Base-by-base conservation (phyloP, 1,139 yeast genomes). In the Sugiyamaella xylanicola region DNA sequence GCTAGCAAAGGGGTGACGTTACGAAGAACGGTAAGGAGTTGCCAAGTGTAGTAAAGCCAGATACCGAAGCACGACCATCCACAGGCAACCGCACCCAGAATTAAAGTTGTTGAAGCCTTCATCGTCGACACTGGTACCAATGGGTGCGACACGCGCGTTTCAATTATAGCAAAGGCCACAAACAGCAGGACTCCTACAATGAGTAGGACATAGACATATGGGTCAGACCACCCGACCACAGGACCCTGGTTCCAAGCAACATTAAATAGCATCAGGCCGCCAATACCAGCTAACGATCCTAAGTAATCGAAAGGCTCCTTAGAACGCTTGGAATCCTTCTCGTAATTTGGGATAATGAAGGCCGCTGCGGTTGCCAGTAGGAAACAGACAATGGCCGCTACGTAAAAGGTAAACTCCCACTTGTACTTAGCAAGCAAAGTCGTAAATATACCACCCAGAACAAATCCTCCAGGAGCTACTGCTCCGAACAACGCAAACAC, bases 231-330 rank as follows among this genome's bases (percentile, higher is more conserved):
- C 4, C 85, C 86, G 2, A 78, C 80, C 27, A 75, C 77, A 0
- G 88, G 86, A 7, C 84, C 87, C 62, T 84, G 85, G 61, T 83
- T 83, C 77, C 84, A 81, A 0, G 85, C 79, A 59, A 82, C 77
- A 62, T 81, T 80, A 59, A 82, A 73, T 43, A 82, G 68, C 1
- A 82, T 72, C 48, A 83, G 66, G 0, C 84, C 85, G 13, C 69
- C 49, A 2, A 82, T 77, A 5, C 85, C 85, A 2, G 72, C 59
- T 0, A 76, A 32, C 0, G 80, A 73, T 1, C 86, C 86, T 48
- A 65, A 63, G 61, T 72, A 75, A 68, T 84, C 87, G 65, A 82
- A 61, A 52, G 56, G 15, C 64, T 61, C 53, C 55, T 65, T 54
- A 48, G 64, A 3, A 70, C 74, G 41, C 68, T 74, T 46, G 20